phyloP scores from a whole-genome alignment of 257 asterid genomes.

The Lavandula angustifolia region DNA sequence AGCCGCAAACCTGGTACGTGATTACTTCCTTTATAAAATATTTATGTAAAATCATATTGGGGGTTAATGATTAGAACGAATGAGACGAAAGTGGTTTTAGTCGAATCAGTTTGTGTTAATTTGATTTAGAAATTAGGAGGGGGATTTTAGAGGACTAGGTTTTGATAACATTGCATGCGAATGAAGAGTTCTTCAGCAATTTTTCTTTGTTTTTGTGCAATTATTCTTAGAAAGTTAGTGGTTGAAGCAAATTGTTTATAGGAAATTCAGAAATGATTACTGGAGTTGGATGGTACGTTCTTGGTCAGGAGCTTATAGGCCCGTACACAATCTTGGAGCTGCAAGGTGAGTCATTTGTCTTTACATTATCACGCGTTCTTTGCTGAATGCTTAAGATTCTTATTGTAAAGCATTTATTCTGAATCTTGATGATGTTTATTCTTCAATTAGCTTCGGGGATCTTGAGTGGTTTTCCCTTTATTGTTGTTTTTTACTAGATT shows the following conservation, averaged over 20 bases:
- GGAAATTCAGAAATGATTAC: constrained; percentile 40
- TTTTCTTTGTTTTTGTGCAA: not conserved
- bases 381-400: constrained; percentile 20
- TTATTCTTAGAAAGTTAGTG: not conserved
- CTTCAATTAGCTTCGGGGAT: constrained; percentile 28
- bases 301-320: constrained; percentile 75
- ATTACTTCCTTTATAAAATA: not conserved
- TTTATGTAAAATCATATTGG: not conserved
- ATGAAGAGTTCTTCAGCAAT: not conserved
- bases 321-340: constrained; percentile 80
- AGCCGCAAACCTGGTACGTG: constrained; percentile 43
- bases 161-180: constrained; percentile 16
- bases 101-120: not conserved
- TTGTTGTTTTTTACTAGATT: constrained; percentile 29
- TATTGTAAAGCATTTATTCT: constrained; percentile 13
- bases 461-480: constrained; percentile 32
- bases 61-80: constrained; percentile 1
- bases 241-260: constrained; percentile 37
- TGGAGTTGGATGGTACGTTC: constrained; percentile 84
- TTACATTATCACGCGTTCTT: constrained; percentile 15
- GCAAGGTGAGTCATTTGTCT: constrained; percentile 55
- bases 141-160: not conserved
- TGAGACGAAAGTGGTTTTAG: not conserved
- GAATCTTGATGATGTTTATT: constrained; percentile 35
- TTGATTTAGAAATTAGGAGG: not conserved